phyloP scores from a whole-genome alignment of 257 asterid species.

The Salvia miltiorrhiza region DNA sequence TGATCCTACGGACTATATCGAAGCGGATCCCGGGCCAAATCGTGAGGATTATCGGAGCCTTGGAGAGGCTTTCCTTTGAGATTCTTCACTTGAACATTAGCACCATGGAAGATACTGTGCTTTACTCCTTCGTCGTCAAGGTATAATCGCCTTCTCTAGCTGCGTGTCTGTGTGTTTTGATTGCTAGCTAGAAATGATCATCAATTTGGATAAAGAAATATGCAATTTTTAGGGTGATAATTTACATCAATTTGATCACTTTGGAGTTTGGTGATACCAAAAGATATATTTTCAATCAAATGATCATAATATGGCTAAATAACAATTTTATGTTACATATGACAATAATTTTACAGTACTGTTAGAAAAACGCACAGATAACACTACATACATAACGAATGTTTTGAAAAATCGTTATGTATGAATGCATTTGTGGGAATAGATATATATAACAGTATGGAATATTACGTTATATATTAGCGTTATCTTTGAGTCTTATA shows the following conservation, averaged over 20 bases:
- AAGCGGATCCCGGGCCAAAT: conserved; percentile 67
- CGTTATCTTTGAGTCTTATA: too few species aligned
- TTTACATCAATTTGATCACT: background rate
- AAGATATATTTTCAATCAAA: too few species aligned
- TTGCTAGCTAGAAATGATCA: background rate
- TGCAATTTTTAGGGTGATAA: background rate
- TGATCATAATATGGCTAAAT: too few species aligned
- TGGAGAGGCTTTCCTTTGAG: conserved; percentile 69
- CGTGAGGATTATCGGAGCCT: conserved; percentile 56
- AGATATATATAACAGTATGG: too few species aligned
- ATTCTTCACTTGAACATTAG: conserved; percentile 86
- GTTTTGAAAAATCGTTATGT: too few species aligned
- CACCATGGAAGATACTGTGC: conserved; percentile 96
- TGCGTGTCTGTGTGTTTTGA: background rate
- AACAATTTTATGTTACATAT: too few species aligned
- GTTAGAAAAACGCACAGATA: too few species aligned
- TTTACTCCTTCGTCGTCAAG: conserved; percentile 86
- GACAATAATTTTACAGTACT: too few species aligned
- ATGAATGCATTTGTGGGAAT: too few species aligned
- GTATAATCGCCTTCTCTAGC: conserved; percentile 19
- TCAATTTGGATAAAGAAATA: background rate
- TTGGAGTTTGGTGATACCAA: too few species aligned
- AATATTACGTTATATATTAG: too few species aligned
- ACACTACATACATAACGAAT: too few species aligned
- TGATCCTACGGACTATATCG: conserved; percentile 62